These are phyloP conservation scores for Trametes maxima DNA, from an alignment of 768 basidiomycete genomes.

Conservation along the genomic window DNA sequence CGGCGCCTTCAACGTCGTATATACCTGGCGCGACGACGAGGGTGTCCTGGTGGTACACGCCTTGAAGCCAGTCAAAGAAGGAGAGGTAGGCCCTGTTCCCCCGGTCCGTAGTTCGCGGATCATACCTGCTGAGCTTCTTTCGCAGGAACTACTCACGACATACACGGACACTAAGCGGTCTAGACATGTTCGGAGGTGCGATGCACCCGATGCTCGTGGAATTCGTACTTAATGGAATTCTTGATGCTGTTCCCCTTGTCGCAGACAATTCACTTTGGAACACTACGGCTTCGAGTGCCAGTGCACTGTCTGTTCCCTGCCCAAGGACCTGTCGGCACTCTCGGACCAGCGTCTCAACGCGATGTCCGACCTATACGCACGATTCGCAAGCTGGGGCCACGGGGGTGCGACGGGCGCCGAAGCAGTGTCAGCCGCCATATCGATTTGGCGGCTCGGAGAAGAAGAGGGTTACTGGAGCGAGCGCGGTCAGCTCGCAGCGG, in stretches of 20 bases:
- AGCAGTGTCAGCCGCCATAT: constrained; percentile 48
- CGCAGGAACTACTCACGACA: constrained; percentile 62
- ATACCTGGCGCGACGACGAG: constrained; percentile 58
- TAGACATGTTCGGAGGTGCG: constrained; percentile 54
- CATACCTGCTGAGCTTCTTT: constrained; percentile 3
- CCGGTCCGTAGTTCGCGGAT: not conserved
- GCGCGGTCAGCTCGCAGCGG: constrained; percentile 62
- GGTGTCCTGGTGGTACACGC: constrained; percentile 57
- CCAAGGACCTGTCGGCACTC: constrained; percentile 45
- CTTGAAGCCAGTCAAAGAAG: constrained; percentile 52
- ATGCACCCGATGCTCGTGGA: not conserved
- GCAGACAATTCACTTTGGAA: constrained; percentile 49
- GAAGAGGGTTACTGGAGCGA: constrained; percentile 70
- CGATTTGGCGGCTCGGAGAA: constrained; percentile 60
- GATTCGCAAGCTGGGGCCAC: constrained; percentile 53
- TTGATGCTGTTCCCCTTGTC: not conserved
- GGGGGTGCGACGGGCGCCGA: constrained; percentile 48
- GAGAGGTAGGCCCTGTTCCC: constrained; percentile 42
- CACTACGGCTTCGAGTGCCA: constrained; percentile 62
- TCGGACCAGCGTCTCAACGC: constrained; percentile 53
- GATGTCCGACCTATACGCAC: constrained; percentile 48
- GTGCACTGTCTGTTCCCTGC: constrained; percentile 60
- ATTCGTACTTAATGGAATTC: no score
- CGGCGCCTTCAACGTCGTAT: constrained; percentile 66
- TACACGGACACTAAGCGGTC: constrained; percentile 61